Base-by-base conservation (phyloP, 2,329 filamentous ascomycete species). In the Cordyceps javanica region DNA sequence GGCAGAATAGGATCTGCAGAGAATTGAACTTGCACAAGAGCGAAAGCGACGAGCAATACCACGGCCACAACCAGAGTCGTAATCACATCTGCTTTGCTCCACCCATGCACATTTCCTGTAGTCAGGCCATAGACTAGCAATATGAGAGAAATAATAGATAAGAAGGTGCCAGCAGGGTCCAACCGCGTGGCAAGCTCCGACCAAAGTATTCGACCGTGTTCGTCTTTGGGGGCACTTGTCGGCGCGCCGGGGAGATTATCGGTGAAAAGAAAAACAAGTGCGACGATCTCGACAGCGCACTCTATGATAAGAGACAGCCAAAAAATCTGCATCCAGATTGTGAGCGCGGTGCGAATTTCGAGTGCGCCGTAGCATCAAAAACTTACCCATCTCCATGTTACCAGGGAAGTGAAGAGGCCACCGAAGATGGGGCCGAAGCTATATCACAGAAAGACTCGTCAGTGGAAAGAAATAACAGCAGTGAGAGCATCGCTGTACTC, bases 401-500 rank as follows among this genome's bases (percentile, higher is more conserved):
- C 58, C 25, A 60, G 28, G 6, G 58, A 60, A 32, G 55, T 60
- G 42, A 60, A 60, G 14, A 60, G 55, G 5, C 58, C 58, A 28
- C 55, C 58, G 5, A 60, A 53, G n/a, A 60, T 60, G 25, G 58
- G 58, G 9, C 58, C 58, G 36, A 60, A 60, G 13, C 58, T 60
- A 10, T 13, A 38, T 7, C 21, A 28, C 25, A 8, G 23, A 11
- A 8, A 16, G 28, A 2, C 3, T 5, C 6, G 13, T 28, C 42
- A 28, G 25, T 28, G 14, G 13, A 11, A 28, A 5, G 0, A 28
- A 28, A 4, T 9, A n/a, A n/a, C n/a, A n/a, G n/a, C 7, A 11
- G n/a, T 11, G 21, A 19, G 36, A n/a, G n/a, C 14, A 23, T 25
- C 1, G 7, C 21, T 3, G 25, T 19, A 32, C 59, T 38, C 30